Evolutionary conservation across 495 filamentous ascomycete genomes (phyloP).

Genomic region (Hypoxylon subgilvum): DNA sequence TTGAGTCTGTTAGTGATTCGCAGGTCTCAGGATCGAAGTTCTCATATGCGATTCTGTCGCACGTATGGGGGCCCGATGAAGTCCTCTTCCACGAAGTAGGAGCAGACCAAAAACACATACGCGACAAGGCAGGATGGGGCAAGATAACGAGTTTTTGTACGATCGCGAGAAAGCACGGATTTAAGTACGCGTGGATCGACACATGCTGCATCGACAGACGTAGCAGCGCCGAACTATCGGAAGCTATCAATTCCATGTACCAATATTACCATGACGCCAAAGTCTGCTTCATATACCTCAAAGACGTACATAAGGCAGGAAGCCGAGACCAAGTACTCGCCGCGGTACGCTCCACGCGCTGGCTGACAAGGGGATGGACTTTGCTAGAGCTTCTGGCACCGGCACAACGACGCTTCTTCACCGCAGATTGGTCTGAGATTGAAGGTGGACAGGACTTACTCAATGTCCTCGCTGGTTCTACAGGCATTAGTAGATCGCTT

Average conservation of each 20-base stretch:
- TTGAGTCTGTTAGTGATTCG: constrained; percentile 2
- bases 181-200: constrained; percentile 34
- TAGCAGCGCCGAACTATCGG: constrained; percentile 23
- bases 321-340: constrained; percentile 5
- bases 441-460: constrained; percentile 14
- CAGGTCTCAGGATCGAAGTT: neutral
- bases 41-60: constrained; percentile 45
- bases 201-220: constrained; percentile 41
- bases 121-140: neutral
- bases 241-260: constrained; percentile 31
- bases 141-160: constrained; percentile 18
- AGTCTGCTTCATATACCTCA: constrained; percentile 36
- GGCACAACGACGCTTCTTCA: neutral
- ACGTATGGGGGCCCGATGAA: constrained; percentile 42
- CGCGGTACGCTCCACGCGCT: constrained; percentile 4
- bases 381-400: constrained; percentile 26
- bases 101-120: neutral
- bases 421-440: constrained; percentile 26
- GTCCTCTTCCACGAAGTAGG: constrained; percentile 35
- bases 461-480: neutral
- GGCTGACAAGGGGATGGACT: constrained; percentile 25
- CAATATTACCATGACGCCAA: constrained; percentile 34
- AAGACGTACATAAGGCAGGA: constrained; percentile 4
- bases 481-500: neutral
- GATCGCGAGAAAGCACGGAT: constrained; percentile 3